A percentile compares a stretch with the other conserved stretches of the same genome.
These are phyloP conservation scores for Suillus cothurnatus DNA, from an alignment of 768 basidiomycete species.

Conservation along the genomic window DNA sequence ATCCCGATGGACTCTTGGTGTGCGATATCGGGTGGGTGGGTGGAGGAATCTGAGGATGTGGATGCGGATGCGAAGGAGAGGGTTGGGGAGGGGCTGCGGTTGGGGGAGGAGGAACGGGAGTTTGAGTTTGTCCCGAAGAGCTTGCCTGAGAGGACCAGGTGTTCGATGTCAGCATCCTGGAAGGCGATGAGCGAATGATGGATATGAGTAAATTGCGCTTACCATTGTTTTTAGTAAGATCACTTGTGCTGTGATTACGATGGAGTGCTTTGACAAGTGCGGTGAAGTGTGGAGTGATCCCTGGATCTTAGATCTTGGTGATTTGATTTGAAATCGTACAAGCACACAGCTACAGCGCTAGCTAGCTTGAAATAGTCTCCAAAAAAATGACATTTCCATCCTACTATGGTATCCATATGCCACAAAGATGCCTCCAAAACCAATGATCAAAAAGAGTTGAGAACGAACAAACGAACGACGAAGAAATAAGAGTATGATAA, in stretches of 20 bases:
- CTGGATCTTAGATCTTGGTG: not conserved
- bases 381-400: slow-evolving; percentile 19
- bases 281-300: not conserved
- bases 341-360: not conserved
- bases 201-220: not conserved
- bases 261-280: not conserved
- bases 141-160: slow-evolving; percentile 75
- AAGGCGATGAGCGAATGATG: not conserved
- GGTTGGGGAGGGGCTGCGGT: slow-evolving; percentile 60
- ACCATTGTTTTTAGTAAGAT: not conserved
- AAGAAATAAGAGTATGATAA: not conserved
- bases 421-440: not conserved
- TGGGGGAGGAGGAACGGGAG: slow-evolving; percentile 61
- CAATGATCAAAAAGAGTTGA: not conserved
- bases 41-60: slow-evolving; percentile 39
- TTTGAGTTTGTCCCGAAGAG: slow-evolving; percentile 58
- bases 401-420: not conserved
- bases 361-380: not conserved
- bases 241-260: not conserved
- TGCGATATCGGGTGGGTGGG: slow-evolving; percentile 1
- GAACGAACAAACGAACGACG: not conserved
- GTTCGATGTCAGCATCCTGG: slow-evolving; percentile 60
- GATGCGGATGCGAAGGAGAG: slow-evolving; percentile 27
- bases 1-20: slow-evolving; percentile 71
- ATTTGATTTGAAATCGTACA: not conserved